Percentiles rank a stretch among this genome's conserved stretches.
Evolutionary conservation across 225 moss, liverwort and hornwort genomes (phyloP).

Genomic region (Neckera pumila): DNA sequence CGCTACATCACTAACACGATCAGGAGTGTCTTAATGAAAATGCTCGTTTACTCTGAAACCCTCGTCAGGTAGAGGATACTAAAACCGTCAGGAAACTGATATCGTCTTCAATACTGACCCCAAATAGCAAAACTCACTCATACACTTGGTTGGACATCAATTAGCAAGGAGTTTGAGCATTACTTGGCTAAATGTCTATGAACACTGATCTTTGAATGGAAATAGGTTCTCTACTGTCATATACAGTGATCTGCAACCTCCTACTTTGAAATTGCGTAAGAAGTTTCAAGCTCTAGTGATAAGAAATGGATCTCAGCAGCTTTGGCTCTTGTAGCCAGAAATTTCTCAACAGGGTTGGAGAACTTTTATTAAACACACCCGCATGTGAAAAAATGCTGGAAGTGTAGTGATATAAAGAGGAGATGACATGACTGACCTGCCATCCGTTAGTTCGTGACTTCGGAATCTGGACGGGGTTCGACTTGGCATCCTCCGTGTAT

Average conservation of each 20-base stretch:
- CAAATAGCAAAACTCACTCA: not conserved
- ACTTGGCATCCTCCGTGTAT: slow-evolving; percentile 67
- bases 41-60: not conserved
- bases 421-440: slow-evolving; percentile 28
- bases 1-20: not conserved
- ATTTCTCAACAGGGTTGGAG: not conserved
- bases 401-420: not conserved
- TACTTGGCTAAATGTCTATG: not conserved
- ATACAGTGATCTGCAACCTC: not conserved
- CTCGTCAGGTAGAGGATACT: not conserved
- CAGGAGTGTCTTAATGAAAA: not conserved
- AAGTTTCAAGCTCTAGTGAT: not conserved
- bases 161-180: not conserved
- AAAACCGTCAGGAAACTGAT: not conserved
- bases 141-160: not conserved
- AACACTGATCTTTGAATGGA: not conserved
- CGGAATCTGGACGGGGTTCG: slow-evolving; percentile 76
- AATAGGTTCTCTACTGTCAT: not conserved
- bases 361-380: not conserved
- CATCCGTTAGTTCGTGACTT: slow-evolving; percentile 87
- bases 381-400: too few species aligned
- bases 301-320: not conserved
- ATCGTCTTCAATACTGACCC: not conserved
- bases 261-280: not conserved
- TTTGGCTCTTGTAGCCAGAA: not conserved